Base-by-base conservation (phyloP, 371 early-diverging fungal species). In the Mucor piriformis region DNA sequence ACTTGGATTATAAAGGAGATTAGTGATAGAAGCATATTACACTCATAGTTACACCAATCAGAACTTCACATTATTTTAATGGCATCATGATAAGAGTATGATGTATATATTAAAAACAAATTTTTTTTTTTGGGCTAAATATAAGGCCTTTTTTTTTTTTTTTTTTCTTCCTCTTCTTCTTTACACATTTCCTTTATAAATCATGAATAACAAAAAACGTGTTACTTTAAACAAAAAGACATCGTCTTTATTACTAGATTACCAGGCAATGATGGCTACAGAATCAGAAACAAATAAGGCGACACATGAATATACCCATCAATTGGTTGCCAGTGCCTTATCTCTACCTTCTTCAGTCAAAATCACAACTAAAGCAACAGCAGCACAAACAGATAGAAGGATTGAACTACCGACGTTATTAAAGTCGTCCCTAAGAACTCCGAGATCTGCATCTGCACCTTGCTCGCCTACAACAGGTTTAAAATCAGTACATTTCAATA, bases 401-500 rank as follows among this genome's bases (percentile, higher is more conserved):
- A 43, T 56, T 37, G 37, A 56, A 23, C 18, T 47, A 42, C 49
- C 53, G 16, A 53, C 24, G 20, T 42, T 50, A 29, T 32, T 67
- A 37, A 68, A 63, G 29, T 61, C 68, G 13, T 68, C 64, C 16
- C 42, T 68, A 20, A 54, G 60, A 48, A 57, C 56, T 50, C 53
- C 53, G 6, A 61, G 52, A 48, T 63, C 67, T 24, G 62, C 67
- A 44, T 67, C 67, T n/a, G 62, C 67, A n/a, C 59, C 68, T 47
- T 63, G 63, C 32, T 51, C 59, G 2, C 63, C 63, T 56, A 53
- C 59, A 24, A 46, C 52, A 12, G 52, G 52, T 12, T 34, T 53
- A 42, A 68, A 68, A 38, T 57, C 68, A 33, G 68, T 68, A 24
- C 59, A 60, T 13, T 68, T 68, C 38, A 44, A 59, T 50, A 42